phyloP scores from a whole-genome alignment of 179 eudicot species.

The Heliamphora pulchella region DNA sequence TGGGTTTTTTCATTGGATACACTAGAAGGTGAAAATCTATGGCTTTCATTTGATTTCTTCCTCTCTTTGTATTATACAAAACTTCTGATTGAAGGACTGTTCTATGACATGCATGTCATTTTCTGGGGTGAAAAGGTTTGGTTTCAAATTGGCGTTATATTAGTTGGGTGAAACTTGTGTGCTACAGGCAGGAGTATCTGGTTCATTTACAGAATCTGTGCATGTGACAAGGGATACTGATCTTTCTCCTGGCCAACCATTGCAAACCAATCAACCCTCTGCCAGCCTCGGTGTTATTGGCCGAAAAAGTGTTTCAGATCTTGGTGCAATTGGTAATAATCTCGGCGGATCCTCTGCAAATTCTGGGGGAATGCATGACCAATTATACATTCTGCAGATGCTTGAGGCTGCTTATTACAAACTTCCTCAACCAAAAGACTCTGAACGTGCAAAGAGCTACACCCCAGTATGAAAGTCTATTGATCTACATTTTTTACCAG shows the following conservation, averaged over 20 bases:
- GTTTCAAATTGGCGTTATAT: not conserved
- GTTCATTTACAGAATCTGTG: conserved; percentile 54
- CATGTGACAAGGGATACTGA: conserved; percentile 62
- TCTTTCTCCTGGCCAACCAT: conserved; percentile 87
- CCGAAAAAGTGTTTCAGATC: conserved; percentile 84
- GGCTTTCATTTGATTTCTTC: not conserved
- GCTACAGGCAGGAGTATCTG: conserved; percentile 65
- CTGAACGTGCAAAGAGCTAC: conserved; percentile 88
- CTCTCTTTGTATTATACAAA: not conserved
- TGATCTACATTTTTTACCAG: conserved; percentile 5
- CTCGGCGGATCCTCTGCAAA: conserved; percentile 54
- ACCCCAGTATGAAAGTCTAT: conserved; percentile 57
- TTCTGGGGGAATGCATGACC: conserved; percentile 67
- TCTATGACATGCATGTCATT: not conserved
- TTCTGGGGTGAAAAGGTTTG: not conserved
- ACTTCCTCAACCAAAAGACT: conserved; percentile 90
- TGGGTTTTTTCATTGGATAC: not conserved
- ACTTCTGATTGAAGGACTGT: not conserved
- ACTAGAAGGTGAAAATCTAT: conserved; percentile 2
- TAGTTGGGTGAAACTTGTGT: conserved; percentile 9
- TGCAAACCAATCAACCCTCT: conserved; percentile 69
- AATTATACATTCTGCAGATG: conserved; percentile 67
- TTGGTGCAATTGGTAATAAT: conserved; percentile 89
- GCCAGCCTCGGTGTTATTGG: conserved; percentile 91
- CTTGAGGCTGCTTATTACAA: conserved; percentile 79